Evolutionary conservation across 129 eudicot species (phyloP).

Genomic region (Tagetes patula): DNA sequence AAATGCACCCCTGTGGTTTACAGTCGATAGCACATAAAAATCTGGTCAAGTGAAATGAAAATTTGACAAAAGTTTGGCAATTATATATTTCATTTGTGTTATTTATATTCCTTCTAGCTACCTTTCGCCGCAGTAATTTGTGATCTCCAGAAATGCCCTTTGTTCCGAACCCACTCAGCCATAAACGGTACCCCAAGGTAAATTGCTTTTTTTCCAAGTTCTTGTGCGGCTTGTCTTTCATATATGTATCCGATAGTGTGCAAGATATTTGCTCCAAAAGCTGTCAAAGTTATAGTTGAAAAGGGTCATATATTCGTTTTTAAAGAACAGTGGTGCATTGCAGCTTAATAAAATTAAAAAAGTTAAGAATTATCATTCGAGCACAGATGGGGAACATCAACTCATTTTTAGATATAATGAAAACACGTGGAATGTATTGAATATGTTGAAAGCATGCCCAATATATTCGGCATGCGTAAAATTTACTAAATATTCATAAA

Average conservation of each 20-base stretch:
- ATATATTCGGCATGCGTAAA: not conserved
- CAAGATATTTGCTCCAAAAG: constrained; percentile 85
- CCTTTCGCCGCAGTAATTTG: constrained; percentile 98
- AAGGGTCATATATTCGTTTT: not conserved
- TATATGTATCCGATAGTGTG: constrained; percentile 93
- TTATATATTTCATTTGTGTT: not conserved
- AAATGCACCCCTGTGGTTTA: no score
- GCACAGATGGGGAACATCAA: not conserved
- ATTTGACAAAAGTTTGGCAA: not conserved
- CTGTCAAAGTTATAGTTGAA: constrained; percentile 36
- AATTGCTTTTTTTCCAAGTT: constrained; percentile 92
- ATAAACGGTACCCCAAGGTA: constrained; percentile 93
- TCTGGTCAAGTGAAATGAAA: not conserved
- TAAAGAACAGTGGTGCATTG: not conserved
- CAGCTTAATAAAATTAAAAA: not conserved
- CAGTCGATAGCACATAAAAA: no score
- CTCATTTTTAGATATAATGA: not conserved
- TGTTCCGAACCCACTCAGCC: constrained; percentile 97
- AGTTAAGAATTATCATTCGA: not conserved
- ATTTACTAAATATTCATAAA: no score
- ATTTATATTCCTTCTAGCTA: constrained; percentile 23
- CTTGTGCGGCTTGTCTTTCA: constrained; percentile 87
- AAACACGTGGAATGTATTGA: not conserved
- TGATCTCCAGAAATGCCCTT: constrained; percentile 95
- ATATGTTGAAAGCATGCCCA: not conserved